Evolutionary conservation across 2,329 filamentous ascomycete genomes (phyloP), one percentile per base, ranked within the genome.

Genomic region (Penicillium crustosum): DNA sequence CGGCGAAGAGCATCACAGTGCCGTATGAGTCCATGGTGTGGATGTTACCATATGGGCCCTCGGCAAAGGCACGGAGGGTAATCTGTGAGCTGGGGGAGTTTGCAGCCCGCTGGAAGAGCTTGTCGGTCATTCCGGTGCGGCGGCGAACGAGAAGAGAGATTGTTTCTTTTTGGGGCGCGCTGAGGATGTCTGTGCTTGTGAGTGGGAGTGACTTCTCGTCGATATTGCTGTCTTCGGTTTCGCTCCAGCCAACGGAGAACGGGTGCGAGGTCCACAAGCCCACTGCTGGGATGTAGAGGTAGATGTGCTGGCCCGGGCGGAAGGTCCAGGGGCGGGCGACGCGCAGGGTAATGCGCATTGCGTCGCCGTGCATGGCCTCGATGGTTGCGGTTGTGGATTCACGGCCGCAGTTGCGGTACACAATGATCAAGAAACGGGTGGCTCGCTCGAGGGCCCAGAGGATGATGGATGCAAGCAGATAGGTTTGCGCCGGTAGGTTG

Each of bases 11-110:
- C 62, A 99, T 85, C 44, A 88, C 87, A 43, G 95, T 94, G 39
- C 94, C 93, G 75, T 97, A 97, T 8, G 93, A 97, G 75, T 92
- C 88, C 63, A 97, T 87, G 60, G 86, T 87, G 75, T 96, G 89
- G 70, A 91, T 88, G 42, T 88, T 88, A 5, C 86, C 88, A 72
- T 97, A 97, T 0, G 94, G 93, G 0, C 94, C 94, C 77, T 97
- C 94, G 60, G 95, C 86, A 57, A 90, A 86, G 35, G 91, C 92
- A 57, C 82, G 83, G 55, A 93, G 80, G 12, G 81, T 81, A 59
- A 93, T 78, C 15, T 81, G 81, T 33, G 78, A 79, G 25, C 76
- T 74, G n/a, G 80, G 78, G 21, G 80, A 75, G 31, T 77, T 75
- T 57, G 81, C 79, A 7, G 90, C 91, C 58, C 82, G 85, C 66